A percentile compares a stretch with the other conserved stretches of the same genome.
These are phyloP conservation scores for Amborella trichopoda DNA, from an alignment of 164 flowering plant genomes.

Conservation along the genomic window DNA sequence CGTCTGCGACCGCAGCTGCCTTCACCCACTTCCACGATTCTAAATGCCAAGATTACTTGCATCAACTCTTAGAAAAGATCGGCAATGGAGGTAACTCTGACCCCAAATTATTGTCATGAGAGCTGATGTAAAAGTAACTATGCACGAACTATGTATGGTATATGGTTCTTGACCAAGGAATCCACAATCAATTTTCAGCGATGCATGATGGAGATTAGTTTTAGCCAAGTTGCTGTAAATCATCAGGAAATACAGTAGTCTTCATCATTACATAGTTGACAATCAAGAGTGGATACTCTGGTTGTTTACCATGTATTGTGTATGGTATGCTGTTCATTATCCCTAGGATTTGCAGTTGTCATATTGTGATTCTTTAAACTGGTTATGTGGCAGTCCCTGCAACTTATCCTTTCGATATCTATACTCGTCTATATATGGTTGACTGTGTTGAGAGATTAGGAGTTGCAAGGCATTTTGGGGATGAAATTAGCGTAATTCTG, in stretches of 20 bases:
- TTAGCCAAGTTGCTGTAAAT: too few relatives aligned
- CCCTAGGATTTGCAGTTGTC: too few relatives aligned
- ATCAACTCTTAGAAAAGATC: slow-evolving; percentile 33
- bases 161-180: not conserved
- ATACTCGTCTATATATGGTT: slow-evolving; percentile 47
- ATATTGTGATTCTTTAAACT: not conserved
- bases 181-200: too few relatives aligned
- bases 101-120: not conserved
- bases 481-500: slow-evolving; percentile 40
- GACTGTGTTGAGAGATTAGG: slow-evolving; percentile 63
- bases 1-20: slow-evolving; percentile 84
- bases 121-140: too few relatives aligned
- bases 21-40: slow-evolving; percentile 27
- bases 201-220: too few relatives aligned
- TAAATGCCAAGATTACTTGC: slow-evolving; percentile 53
- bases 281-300: too few relatives aligned
- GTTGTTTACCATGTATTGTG: too few relatives aligned
- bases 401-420: slow-evolving; percentile 48
- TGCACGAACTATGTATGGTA: too few relatives aligned
- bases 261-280: too few relatives aligned
- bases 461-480: slow-evolving; percentile 47
- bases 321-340: too few relatives aligned
- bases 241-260: too few relatives aligned
- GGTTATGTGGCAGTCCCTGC: slow-evolving; percentile 57
- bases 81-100: slow-evolving; percentile 48